Base-by-base conservation (phyloP, 257 asterid genomes). In the Cinchona pubescens region DNA sequence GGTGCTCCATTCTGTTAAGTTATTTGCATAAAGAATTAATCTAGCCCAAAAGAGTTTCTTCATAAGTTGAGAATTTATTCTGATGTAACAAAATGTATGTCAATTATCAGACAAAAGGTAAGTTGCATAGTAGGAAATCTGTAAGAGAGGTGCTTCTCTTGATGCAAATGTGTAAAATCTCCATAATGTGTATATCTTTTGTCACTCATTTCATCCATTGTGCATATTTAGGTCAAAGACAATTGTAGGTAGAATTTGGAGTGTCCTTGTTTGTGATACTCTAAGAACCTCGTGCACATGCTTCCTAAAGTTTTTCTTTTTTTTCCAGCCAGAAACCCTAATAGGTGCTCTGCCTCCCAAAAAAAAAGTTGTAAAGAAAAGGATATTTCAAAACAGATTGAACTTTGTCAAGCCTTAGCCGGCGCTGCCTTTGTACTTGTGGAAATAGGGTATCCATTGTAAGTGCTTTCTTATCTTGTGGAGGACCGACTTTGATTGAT, bases 401-500 rank as follows among this genome's bases (percentile, higher is more conserved):
- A 42, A 40, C 19, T 67, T 43, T 42, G 10, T 25, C 18, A 30
- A 6, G 34, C 16, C 40, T 34, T 48, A 38, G 53, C 7, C 8
- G 37, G 58, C 35, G 30, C 45, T 59, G 37, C 72, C 4, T 51
- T 56, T 48, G 12, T 60, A 60, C 40, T 46, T 23, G 21, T 60
- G 76, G 46, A 42, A 72, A 46, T 59, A 15, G 63, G 34, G 43
- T 25, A 8, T 48, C 71, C 76, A 40, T 12, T 16, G 27, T n/a
- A 34, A 21, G 71, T 21, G 69, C 35, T 29, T 45, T 16, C 69
- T 38, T 56, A 8, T 38, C n/a, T n/a, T 15, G 40, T 32, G 51
- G 8, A 42, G 34, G 35, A 34, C 61, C 77, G 34, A 18, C 69
- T 60, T 62, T 37, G 71, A 66, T 74, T 35, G 79, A 56, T 51